Evolutionary conservation across 805 yeast genomes (phyloP).

Genomic region (Ogataea chonburiensis): DNA sequence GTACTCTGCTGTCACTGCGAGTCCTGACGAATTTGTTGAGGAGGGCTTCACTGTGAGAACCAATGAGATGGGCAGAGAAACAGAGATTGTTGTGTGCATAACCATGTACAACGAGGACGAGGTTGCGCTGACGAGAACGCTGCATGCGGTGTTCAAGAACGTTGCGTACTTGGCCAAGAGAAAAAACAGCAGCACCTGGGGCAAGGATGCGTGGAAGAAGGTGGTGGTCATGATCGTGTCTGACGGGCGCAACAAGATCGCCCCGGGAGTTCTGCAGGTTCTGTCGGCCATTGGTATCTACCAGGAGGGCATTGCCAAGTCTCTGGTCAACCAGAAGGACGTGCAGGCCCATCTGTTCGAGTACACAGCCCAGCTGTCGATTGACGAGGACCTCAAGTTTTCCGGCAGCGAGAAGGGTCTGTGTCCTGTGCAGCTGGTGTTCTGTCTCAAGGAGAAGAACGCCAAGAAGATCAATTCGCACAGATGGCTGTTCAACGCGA

Average conservation of each 20-base stretch:
- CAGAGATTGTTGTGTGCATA: conserved; percentile 86
- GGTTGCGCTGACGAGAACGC: conserved; percentile 81
- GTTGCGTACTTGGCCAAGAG: conserved; percentile 84
- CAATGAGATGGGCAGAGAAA: conserved; percentile 83
- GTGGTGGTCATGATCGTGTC: conserved; percentile 88
- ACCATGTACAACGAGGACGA: conserved; percentile 99
- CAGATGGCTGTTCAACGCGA: conserved; percentile 94
- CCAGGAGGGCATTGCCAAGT: conserved; percentile 96
- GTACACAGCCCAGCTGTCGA: conserved; percentile 91
- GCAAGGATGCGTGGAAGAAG: conserved; percentile 95
- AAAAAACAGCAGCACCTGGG: conserved; percentile 86
- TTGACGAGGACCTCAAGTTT: conserved; percentile 85
- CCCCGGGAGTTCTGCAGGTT: conserved; percentile 80
- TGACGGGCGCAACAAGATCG: conserved; percentile 91
- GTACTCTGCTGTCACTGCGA: conserved; percentile 94
- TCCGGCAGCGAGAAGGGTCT: conserved; percentile 87
- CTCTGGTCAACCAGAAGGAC: conserved; percentile 84
- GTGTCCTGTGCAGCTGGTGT: conserved; percentile 91
- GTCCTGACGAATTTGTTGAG: conserved; percentile 78
- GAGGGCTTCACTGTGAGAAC: conserved; percentile 87
- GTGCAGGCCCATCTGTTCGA: conserved; percentile 95
- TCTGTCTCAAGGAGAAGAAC: conserved; percentile 90
- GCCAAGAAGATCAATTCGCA: conserved; percentile 95
- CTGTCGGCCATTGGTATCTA: conserved; percentile 94
- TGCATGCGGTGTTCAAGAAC: conserved; percentile 92